Evolutionary conservation across 2,329 filamentous ascomycete genomes (phyloP), one percentile per base, ranked within the genome.

Genomic region (Talaromyces funiculosus): DNA sequence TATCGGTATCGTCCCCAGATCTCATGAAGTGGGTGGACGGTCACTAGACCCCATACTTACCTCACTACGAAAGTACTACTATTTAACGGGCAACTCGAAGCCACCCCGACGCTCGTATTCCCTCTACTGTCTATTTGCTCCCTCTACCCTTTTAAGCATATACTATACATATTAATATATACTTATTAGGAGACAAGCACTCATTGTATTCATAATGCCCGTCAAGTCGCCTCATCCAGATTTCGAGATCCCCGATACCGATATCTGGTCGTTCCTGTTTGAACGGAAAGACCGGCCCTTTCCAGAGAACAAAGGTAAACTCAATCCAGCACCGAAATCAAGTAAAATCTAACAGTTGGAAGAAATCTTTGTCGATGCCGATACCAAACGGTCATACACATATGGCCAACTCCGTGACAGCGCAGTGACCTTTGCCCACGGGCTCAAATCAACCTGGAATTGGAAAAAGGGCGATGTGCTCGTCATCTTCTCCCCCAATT

Each of bases 391-490:
- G 22, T 77, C 78, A 35, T 91, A 96, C 75, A 95, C 86, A 49
- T 92, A 85, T 72, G 80, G 80, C 33, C 81, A 90, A 64, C 77
- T 90, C 60, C 87, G 84, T 67, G 79, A 80, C 63, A 80, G 84
- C 16, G 88, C 90, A 1, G 75, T 86, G 40, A 83, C 86, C n/a
- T 95, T 97, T 66, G 92, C 90, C 55, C 86, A 87, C 65, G 92
- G 90, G 0, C 81, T 97, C 20, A 87, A 86, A 69, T 84, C 87
- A 26, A 75, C 81, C 22, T 93, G 87, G 82, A 82, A 86, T 54
- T 96, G 92, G 89, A 81, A 86, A 67, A 92, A 89, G 71, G 89
- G 90, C 68, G 90, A 97, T 71, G 90, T 94, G 1, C 81, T 97
- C 22, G 89, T 84, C 10, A 80, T 96, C 58, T 96, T 88, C 79